Evolutionary conservation across 2,329 filamentous ascomycete genomes (phyloP).

Genomic region (Waltergamsia citrina): DNA sequence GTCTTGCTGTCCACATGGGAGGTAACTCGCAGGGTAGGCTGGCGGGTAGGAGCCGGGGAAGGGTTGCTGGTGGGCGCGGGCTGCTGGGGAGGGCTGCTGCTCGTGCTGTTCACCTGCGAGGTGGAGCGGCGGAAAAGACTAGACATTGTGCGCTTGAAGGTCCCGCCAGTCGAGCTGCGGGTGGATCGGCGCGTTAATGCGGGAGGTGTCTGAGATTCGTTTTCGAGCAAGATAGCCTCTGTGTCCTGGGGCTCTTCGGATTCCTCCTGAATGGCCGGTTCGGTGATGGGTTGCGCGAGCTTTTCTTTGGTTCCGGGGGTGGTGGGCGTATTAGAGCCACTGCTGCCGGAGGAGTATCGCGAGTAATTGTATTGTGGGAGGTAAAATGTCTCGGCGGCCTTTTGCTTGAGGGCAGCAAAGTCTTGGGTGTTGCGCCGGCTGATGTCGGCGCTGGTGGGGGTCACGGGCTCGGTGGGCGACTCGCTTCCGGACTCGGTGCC

Average conservation of each 20-base stretch:
- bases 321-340: too few species aligned
- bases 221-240: neutral
- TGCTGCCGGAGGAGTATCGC: neutral
- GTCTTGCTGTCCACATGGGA: neutral
- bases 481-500: conserved; percentile 53
- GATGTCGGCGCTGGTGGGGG: conserved; percentile 40
- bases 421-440: conserved; percentile 45
- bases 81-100: neutral
- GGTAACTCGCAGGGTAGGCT: conserved; percentile 8
- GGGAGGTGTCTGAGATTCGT: conserved; percentile 8
- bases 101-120: neutral
- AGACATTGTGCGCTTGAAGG: conserved; percentile 40
- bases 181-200: conserved; percentile 29
- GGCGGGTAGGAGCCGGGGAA: too few species aligned
- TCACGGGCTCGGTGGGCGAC: conserved; percentile 49
- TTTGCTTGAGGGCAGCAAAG: conserved; percentile 29
- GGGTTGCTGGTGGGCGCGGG: too few species aligned
- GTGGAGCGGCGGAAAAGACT: conserved; percentile 36
- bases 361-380: conserved; percentile 1
- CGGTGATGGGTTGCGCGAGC: too few species aligned
- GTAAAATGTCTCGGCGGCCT: neutral
- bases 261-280: too few species aligned
- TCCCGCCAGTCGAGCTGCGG: conserved; percentile 30
- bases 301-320: too few species aligned
- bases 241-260: neutral